Conservation (phyloP, 768 basidiomycete species). For the Rickenella mellea region DNA sequence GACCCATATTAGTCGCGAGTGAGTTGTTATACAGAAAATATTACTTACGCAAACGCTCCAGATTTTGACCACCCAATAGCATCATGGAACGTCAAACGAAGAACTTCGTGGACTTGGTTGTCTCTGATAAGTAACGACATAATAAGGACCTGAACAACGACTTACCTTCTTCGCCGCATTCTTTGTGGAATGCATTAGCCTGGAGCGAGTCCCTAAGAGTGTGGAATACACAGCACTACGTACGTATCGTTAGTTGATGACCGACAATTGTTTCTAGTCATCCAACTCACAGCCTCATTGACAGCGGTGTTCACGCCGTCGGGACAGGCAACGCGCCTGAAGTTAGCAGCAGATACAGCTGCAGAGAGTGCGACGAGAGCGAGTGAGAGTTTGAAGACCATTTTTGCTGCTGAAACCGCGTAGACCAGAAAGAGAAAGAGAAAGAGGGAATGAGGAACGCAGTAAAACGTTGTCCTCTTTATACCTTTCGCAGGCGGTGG, state of each 20-base stretch:
- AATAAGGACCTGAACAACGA: too few relatives aligned
- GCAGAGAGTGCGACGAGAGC: background rate
- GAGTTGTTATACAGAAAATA: background rate
- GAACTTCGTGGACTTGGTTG: slow-evolving; percentile 2
- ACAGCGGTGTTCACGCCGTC: slow-evolving; percentile 9
- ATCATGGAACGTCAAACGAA: slow-evolving; percentile 7
- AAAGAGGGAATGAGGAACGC: slow-evolving; percentile 6
- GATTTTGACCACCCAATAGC: slow-evolving; percentile 4
- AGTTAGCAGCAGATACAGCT: background rate
- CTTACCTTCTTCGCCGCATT: slow-evolving; percentile 4
- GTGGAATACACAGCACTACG: slow-evolving; percentile 3
- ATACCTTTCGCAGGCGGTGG: background rate
- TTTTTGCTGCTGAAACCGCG: too few relatives aligned
- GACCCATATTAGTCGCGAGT: background rate
- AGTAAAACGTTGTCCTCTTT: slow-evolving; percentile 10
- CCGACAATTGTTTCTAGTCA: slow-evolving; percentile 1
- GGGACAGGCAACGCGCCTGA: slow-evolving; percentile 12
- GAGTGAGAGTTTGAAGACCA: background rate
- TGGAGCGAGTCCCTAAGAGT: background rate
- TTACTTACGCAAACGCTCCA: background rate
- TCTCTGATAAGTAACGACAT: too few relatives aligned
- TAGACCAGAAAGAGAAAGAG: too few relatives aligned
- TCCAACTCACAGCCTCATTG: background rate
- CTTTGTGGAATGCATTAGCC: slow-evolving; percentile 1
- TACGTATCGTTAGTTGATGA: slow-evolving; percentile 1